phyloP scores from a whole-genome alignment of 2,329 filamentous ascomycete genomes.

The Fusarium domesticum region DNA sequence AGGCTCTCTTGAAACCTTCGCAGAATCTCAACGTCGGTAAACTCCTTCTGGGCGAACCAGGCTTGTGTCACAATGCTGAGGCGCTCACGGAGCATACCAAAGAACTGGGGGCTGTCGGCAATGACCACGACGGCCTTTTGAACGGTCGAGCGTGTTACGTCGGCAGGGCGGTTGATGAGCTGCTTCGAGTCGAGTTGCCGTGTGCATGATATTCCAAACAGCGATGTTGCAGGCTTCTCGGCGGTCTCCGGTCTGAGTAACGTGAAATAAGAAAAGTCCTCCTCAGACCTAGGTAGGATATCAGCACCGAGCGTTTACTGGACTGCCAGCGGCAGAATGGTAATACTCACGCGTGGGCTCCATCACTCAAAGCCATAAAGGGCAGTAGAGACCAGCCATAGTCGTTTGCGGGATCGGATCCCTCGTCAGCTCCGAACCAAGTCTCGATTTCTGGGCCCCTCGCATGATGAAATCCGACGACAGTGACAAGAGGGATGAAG shows the following conservation, averaged over 20 bases:
- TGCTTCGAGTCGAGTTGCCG: slow-evolving; percentile 80
- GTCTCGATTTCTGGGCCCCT: slow-evolving; percentile 88
- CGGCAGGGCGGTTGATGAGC: slow-evolving; percentile 73
- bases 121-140: slow-evolving; percentile 98
- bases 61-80: slow-evolving; percentile 87
- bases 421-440: slow-evolving; percentile 78
- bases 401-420: slow-evolving; percentile 71
- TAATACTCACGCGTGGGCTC: slow-evolving; percentile 77
- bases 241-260: slow-evolving; percentile 63
- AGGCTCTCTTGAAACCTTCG: slow-evolving; percentile 88
- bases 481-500: slow-evolving; percentile 69
- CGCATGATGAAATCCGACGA: slow-evolving; percentile 83
- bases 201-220: slow-evolving; percentile 96
- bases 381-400: slow-evolving; percentile 91
- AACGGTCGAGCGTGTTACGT: slow-evolving; percentile 95
- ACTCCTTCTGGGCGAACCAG: slow-evolving; percentile 95
- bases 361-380: slow-evolving; percentile 96
- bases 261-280: slow-evolving; percentile 99
- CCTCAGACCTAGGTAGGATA: slow-evolving; percentile 64
- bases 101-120: slow-evolving; percentile 82
- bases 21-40: slow-evolving; percentile 86
- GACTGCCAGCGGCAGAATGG: not conserved
- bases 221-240: slow-evolving; percentile 64
- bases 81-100: slow-evolving; percentile 87
- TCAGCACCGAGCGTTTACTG: slow-evolving; percentile 13